Base-by-base conservation (phyloP, 352 stramenopile genomes). In the Globisporangium perplexum region DNA sequence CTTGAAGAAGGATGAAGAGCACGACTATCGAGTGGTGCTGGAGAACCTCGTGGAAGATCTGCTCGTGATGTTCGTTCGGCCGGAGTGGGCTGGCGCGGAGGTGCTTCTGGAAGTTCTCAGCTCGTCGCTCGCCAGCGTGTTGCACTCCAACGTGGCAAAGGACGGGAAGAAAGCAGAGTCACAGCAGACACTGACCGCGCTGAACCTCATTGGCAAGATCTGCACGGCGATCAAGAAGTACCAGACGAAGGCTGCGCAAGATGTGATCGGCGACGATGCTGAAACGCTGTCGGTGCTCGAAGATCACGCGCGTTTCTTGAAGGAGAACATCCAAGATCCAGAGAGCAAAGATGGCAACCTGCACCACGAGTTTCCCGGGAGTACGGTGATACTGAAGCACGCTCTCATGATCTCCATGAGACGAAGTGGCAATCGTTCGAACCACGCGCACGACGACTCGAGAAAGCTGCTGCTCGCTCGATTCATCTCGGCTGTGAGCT, bases 11-110 rank as follows among this genome's bases (percentile, higher is more conserved):
- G 73, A 67, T 10, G 83, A 94, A 53, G 82, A 92, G 30, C 65
- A 77, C 33, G 77, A 92, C 50, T 78, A 86, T 60, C 80, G 83
- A 22, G 63, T 86, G 44, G 63, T 87, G 17, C 62, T 95, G 15
- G 86, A 93, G 18, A 86, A 93, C 39, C 89, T 94, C 53, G 64
- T 88, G 26, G 83, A 95, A 60, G 86, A 95, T 58, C 50, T 95
- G 33, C 68, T 95, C 15, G 64, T 71, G 8, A 87, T 95, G 74
- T 87, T 93, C 62, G 64, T 72, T 18, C 77, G 70, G n/a, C 82
- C 83, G 14, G 86, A 95, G 55, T 94, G 82, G 79, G 22, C 63
- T 20, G 83, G 82, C 15, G 83, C 84, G 0, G 81, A 95, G 60
- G 57, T 85, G 22, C 39, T 95, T n/a, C 51, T 94, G 11, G 78